Base-by-base conservation (phyloP, 345 rosid genomes). In the sweet orange (Citrus sinensis) region DNA sequence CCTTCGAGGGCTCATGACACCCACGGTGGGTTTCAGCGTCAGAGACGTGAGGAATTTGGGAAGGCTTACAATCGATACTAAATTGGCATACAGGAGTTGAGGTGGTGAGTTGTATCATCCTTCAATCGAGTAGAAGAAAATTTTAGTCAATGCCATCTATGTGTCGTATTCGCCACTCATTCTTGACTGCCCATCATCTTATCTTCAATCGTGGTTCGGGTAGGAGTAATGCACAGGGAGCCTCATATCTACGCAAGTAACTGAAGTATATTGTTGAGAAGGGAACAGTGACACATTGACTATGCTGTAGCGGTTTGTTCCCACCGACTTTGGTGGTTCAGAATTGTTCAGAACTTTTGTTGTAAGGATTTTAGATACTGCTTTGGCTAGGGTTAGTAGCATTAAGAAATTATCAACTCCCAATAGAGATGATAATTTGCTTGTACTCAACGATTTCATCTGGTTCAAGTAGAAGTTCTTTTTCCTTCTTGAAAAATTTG, bases 31-130 rank as follows among this genome's bases (percentile, higher is more conserved):
- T 92, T 92, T 84, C 95, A 92, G 76, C 93, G 86, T 60, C 97
- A 87, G 83, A 92, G 95, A 82, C 95, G 89, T 32, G 97, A 89
- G 70, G 92, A 88, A 79, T 96, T 87, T 86, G 94, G 95, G 75
- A 96, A 91, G 87, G 76, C 87, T 60, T 96, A 92, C 89, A 86
- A 88, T 70, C 95, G 92, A 56, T 94, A 92, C 83, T 96, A 88
- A 87, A 71, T 73, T 80, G 76, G 73, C 76, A 16, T 77, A 35
- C 67, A 78, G 61, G 77, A 76, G 82, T 59, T 81, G 71, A 70
- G 63, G 82, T 66, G 98, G 97, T 92, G 87, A 95, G 98, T 90
- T 85, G 67, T 81, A 79, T 74, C 77, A 80, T 71, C 56, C 75
- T 73, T 78, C 79, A 60, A 74, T 67, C n/a, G 61, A 71, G 76